A percentile compares a stretch with the other conserved stretches of the same genome.
phyloP scores from a whole-genome alignment of 208 protist species.

The Trypanosoma rangeli region DNA sequence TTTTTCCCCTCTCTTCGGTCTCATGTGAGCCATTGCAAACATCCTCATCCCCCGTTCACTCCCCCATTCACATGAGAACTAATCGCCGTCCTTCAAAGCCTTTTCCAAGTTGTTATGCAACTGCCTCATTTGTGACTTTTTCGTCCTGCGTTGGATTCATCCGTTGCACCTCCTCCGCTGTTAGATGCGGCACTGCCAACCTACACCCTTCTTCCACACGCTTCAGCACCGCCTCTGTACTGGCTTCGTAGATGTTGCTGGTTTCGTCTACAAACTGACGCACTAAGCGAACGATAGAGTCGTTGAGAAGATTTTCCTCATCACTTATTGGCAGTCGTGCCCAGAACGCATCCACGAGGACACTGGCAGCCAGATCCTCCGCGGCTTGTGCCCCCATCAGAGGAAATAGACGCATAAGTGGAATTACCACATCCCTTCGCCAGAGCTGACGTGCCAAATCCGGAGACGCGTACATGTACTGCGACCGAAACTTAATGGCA shows the following conservation, averaged over 20 bases:
- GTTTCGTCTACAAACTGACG: conserved; percentile 65
- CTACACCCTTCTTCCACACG: conserved; percentile 70
- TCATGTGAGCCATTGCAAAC: background rate
- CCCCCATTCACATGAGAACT: too few relatives aligned
- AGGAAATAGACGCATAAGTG: conserved; percentile 83
- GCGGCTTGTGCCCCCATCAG: conserved; percentile 61
- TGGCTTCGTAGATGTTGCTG: conserved; percentile 58
- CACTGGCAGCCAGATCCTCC: conserved; percentile 74
- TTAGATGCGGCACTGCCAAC: conserved; percentile 50
- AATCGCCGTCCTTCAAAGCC: background rate
- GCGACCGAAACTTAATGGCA: conserved; percentile 72
- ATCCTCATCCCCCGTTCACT: background rate
- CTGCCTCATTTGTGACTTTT: conserved; percentile 8
- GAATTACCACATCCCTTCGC: conserved; percentile 72
- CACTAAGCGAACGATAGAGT: conserved; percentile 46
- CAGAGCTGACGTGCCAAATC: conserved; percentile 82
- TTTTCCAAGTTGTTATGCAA: conserved; percentile 12
- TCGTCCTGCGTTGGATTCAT: conserved; percentile 21
- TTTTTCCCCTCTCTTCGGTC: background rate
- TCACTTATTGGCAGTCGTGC: conserved; percentile 41
- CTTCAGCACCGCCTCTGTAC: conserved; percentile 56
- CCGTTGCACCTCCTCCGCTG: conserved; percentile 43
- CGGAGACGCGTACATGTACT: conserved; percentile 81
- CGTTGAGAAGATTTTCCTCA: conserved; percentile 66
- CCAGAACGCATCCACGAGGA: conserved; percentile 86